These are phyloP conservation scores for Rachicladosporium sp. DNA, from an alignment of 2,329 filamentous ascomycete species.

Conservation along the genomic window DNA sequence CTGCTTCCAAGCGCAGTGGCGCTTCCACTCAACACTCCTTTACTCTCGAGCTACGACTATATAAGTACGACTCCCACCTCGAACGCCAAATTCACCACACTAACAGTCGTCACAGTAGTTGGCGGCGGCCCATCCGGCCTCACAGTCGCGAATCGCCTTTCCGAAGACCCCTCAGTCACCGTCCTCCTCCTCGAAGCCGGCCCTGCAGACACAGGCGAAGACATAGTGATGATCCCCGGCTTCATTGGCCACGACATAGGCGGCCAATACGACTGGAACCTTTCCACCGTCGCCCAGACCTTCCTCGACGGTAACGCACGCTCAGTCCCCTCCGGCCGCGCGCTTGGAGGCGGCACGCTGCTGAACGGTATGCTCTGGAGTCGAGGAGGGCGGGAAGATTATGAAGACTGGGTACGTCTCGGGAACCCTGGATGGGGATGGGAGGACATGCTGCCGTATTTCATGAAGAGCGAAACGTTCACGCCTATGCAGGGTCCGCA, in stretches of 20 bases:
- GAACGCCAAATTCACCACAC: neutral
- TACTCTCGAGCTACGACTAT: constrained; percentile 19
- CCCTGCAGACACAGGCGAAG: constrained; percentile 13
- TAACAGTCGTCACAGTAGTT: constrained; percentile 12
- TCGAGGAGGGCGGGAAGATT: constrained; percentile 36
- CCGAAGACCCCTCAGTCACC: constrained; percentile 17
- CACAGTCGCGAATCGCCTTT: constrained; percentile 19
- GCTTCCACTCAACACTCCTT: constrained; percentile 18
- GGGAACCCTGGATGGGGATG: constrained; percentile 50
- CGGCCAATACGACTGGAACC: constrained; percentile 18
- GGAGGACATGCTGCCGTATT: constrained; percentile 33
- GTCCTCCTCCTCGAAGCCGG: constrained; percentile 23
- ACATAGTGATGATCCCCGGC: constrained; percentile 15
- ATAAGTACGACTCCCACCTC: constrained; percentile 6
- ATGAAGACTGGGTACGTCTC: constrained; percentile 45
- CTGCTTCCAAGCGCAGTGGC: constrained; percentile 5
- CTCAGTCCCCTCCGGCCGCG: constrained; percentile 16
- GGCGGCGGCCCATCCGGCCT: constrained; percentile 20
- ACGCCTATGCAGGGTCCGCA: constrained; percentile 20
- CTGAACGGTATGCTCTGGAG: constrained; percentile 24
- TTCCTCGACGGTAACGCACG: constrained; percentile 16
- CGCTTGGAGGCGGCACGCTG: constrained; percentile 23
- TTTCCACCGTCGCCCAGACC: constrained; percentile 15
- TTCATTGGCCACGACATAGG: constrained; percentile 18
- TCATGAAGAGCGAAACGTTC: constrained; percentile 24